These are phyloP conservation scores for Daldinia grandis DNA, from an alignment of 495 filamentous ascomycete species.

Conservation along the genomic window DNA sequence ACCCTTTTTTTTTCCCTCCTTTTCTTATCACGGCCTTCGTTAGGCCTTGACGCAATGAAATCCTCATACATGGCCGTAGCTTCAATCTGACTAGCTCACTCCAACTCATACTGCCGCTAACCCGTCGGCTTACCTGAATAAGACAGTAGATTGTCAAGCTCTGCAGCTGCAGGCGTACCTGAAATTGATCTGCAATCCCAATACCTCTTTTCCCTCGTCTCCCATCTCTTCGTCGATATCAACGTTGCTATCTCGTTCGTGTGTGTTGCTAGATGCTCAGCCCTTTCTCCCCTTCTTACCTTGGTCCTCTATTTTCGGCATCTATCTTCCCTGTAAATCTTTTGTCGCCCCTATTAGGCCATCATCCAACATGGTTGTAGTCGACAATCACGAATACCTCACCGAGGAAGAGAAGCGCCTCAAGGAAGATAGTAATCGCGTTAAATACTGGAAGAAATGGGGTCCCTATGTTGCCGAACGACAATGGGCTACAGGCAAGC, in stretches of 20 bases:
- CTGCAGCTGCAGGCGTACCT: conserved; percentile 17
- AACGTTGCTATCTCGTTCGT: background rate
- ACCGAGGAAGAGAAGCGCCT: conserved; percentile 88
- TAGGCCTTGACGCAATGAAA: conserved; percentile 23
- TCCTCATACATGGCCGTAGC: conserved; percentile 24
- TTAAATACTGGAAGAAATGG: conserved; percentile 96
- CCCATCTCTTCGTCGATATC: background rate
- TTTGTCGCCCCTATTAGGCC: background rate
- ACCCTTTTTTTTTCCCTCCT: background rate
- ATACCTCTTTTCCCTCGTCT: conserved; percentile 13
- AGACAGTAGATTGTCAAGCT: conserved; percentile 32
- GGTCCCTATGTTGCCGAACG: conserved; percentile 79
- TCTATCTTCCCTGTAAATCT: background rate
- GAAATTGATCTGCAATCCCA: conserved; percentile 29
- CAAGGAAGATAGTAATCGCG: conserved; percentile 80
- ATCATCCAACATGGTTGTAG: conserved; percentile 74
- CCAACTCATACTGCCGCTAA: conserved; percentile 20
- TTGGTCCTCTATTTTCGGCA: background rate
- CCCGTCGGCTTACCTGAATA: conserved; percentile 37
- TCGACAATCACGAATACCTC: conserved; percentile 83
- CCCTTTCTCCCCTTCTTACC: background rate
- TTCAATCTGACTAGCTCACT: conserved; percentile 29
- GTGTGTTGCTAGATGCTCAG: conserved; percentile 2
- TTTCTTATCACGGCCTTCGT: conserved; percentile 18
- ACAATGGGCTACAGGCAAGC: conserved; percentile 88